These are phyloP conservation scores for Teunomyces aglyptinius DNA, from an alignment of 805 yeast genomes.

Conservation along the genomic window DNA sequence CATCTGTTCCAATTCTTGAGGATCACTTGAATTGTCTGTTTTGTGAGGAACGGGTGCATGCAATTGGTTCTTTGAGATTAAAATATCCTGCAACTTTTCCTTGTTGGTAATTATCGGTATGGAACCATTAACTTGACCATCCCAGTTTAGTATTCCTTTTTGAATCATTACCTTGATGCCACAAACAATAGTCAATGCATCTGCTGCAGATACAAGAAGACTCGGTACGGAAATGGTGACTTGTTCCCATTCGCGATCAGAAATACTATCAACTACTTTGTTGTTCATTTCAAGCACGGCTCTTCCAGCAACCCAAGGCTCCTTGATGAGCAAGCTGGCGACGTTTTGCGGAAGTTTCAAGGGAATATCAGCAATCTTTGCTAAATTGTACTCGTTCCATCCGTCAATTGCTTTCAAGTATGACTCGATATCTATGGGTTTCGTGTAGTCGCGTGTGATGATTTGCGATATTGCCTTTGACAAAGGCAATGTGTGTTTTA, in stretches of 20 bases:
- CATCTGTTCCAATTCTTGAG: neutral
- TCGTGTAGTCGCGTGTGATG: conserved; percentile 4
- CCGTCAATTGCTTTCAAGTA: neutral
- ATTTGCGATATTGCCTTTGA: conserved; percentile 10
- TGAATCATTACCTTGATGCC: neutral
- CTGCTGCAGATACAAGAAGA: neutral
- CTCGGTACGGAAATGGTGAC: neutral
- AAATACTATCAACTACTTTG: neutral
- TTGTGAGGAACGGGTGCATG: neutral
- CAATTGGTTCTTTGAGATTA: neutral
- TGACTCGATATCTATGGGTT: neutral
- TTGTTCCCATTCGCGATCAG: neutral
- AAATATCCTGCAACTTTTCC: neutral
- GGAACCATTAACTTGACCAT: neutral
- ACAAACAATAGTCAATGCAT: neutral
- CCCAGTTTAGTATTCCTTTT: neutral
- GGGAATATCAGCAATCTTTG: conserved; percentile 6
- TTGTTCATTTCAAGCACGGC: neutral
- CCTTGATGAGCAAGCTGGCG: neutral
- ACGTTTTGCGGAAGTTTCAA: conserved; percentile 5
- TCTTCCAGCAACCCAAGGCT: conserved; percentile 8
- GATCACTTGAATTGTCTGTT: neutral
- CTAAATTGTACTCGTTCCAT: conserved; percentile 5
- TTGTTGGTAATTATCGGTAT: neutral
- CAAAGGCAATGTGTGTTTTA: neutral